Percentiles rank a stretch among this genome's conserved stretches.
Conservation (phyloP, 768 basidiomycete genomes). For the Gelatoporia subvermispora region DNA sequence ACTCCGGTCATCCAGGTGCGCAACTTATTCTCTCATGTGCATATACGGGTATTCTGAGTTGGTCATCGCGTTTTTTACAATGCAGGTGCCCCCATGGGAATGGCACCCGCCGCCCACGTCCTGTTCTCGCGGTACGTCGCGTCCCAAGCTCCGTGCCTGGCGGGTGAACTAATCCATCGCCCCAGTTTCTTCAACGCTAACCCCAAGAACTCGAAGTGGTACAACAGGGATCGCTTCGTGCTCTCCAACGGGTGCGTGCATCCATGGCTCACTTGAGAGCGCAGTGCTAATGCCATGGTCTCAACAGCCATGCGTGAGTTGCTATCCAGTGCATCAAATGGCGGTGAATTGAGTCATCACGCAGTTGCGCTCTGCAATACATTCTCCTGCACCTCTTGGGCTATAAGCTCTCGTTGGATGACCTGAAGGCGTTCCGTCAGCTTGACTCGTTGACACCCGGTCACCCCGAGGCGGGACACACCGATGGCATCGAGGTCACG, state of each 20-base stretch:
- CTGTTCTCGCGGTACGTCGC: constrained; percentile 64
- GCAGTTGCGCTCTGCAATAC: constrained; percentile 90
- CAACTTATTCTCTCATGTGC: not conserved
- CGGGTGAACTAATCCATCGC: constrained; percentile 15
- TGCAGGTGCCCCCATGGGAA: constrained; percentile 87
- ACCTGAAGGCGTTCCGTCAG: constrained; percentile 92
- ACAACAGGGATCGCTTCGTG: constrained; percentile 95
- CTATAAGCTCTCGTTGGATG: constrained; percentile 88
- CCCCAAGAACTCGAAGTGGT: constrained; percentile 87
- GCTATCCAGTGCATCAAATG: not conserved
- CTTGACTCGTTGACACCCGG: constrained; percentile 87
- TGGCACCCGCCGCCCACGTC: constrained; percentile 81
- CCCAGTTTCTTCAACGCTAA: constrained; percentile 81
- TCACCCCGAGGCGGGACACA: constrained; percentile 79
- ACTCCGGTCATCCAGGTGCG: constrained; percentile 89
- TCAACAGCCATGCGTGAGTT: constrained; percentile 68
- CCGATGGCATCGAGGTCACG: constrained; percentile 83
- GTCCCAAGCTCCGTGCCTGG: not conserved
- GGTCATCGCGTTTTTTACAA: constrained; percentile 1
- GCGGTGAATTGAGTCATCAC: not conserved
- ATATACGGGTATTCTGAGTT: constrained; percentile 2
- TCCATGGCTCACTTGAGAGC: not conserved
- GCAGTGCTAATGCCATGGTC: constrained; percentile 12
- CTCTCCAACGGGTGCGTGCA: constrained; percentile 86
- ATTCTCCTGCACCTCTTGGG: constrained; percentile 87